phyloP scores from a whole-genome alignment of 176 grass and related monocot genomes.

The Guadua angustifolia region DNA sequence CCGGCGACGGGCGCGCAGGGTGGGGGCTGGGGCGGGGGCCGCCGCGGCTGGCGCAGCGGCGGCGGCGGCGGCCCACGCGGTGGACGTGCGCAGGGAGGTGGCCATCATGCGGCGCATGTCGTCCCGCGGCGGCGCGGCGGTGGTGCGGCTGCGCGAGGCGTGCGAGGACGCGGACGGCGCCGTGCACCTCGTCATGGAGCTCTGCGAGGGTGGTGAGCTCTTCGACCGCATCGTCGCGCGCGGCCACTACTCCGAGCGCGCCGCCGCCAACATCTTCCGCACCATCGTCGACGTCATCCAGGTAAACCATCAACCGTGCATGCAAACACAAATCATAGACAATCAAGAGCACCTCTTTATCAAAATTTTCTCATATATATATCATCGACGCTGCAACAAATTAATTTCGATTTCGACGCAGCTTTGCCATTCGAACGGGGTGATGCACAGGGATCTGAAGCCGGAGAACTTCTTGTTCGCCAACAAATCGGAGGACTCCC shows the following conservation, averaged over 20 bases:
- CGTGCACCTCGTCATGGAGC: conserved; percentile 93
- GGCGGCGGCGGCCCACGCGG: conserved; percentile 24
- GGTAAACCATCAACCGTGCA: conserved; percentile 15
- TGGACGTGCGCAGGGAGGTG: conserved; percentile 55
- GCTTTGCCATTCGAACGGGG: conserved; percentile 71
- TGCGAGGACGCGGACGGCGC: conserved; percentile 61
- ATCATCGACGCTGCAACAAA: not conserved
- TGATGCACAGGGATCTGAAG: conserved; percentile 87
- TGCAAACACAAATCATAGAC: not conserved
- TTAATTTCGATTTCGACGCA: not conserved
- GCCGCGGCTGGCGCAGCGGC: not conserved
- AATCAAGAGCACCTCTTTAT: not conserved
- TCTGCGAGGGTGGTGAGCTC: conserved; percentile 88
- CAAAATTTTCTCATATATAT: not conserved
- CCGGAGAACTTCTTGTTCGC: conserved; percentile 93
- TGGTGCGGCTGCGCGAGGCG: conserved; percentile 56
- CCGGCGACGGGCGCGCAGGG: conserved; percentile 6
- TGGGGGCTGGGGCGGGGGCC: not conserved
- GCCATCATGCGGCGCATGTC: conserved; percentile 64
- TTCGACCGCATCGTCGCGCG: conserved; percentile 81
- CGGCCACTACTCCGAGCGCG: conserved; percentile 81
- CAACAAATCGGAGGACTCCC: conserved; percentile 59
- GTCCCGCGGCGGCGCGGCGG: conserved; percentile 30
- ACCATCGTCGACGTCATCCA: conserved; percentile 79
- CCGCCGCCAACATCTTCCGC: conserved; percentile 62